These are phyloP conservation scores for Lizanozyma gosingica DNA, from an alignment of 1,139 yeast species.

Conservation along the genomic window DNA sequence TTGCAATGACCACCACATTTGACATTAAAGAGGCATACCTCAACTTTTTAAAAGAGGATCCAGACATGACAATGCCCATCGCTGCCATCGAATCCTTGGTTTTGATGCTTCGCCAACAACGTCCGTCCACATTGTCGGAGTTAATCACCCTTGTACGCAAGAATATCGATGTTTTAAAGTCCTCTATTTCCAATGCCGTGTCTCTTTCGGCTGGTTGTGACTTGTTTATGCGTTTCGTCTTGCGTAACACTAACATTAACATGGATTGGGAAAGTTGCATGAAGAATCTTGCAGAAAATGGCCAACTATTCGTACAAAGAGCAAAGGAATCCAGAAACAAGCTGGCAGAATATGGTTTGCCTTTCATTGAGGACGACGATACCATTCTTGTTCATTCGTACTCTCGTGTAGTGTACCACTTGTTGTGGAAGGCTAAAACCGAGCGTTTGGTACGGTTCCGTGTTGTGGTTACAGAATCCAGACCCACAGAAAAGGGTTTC, in stretches of 20 bases:
- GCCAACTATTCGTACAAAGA: slow-evolving; percentile 82
- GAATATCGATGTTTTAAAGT: slow-evolving; percentile 66
- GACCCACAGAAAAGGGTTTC: slow-evolving; percentile 78
- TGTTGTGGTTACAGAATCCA: slow-evolving; percentile 87
- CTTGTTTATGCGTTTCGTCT: slow-evolving; percentile 85
- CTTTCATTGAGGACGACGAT: slow-evolving; percentile 91
- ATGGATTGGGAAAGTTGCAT: slow-evolving; percentile 96
- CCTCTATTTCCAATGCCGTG: slow-evolving; percentile 80
- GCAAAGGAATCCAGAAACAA: slow-evolving; percentile 85
- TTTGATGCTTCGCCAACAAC: slow-evolving; percentile 67
- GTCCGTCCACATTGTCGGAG: slow-evolving; percentile 91
- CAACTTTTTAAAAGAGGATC: slow-evolving; percentile 72
- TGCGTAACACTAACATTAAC: slow-evolving; percentile 79
- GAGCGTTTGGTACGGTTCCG: slow-evolving; percentile 69
- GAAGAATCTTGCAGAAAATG: slow-evolving; percentile 83
- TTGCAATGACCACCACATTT: no score
- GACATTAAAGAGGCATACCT: slow-evolving; percentile 78
- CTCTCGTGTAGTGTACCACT: slow-evolving; percentile 80
- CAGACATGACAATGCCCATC: slow-evolving; percentile 97
- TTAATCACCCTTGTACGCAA: slow-evolving; percentile 71
- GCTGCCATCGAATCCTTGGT: slow-evolving; percentile 96
- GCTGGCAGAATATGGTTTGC: slow-evolving; percentile 81
- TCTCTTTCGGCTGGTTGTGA: slow-evolving; percentile 97
- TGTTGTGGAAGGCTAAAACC: slow-evolving; percentile 66
- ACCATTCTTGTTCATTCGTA: slow-evolving; percentile 83